Conservation (phyloP, 83 land plant species). For the Larix sibirica region DNA sequence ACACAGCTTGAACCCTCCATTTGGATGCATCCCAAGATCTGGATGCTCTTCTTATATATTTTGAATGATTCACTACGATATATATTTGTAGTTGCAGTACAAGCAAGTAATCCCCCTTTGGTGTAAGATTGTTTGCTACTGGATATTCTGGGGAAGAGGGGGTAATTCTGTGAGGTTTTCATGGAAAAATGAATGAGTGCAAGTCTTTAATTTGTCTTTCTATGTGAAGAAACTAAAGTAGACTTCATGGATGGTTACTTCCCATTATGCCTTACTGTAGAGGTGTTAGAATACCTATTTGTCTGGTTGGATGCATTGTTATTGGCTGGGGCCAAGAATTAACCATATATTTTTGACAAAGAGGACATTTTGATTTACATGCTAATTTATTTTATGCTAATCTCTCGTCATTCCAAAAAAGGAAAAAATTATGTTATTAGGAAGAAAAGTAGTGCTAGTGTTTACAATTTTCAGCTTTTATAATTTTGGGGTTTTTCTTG, state of each 20-base stretch:
- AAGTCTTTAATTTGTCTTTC: too few species aligned
- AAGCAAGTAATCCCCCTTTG: slow-evolving; percentile 23
- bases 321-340: neutral
- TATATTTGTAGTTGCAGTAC: slow-evolving; percentile 52
- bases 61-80: slow-evolving; percentile 40
- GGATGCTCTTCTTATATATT: slow-evolving; percentile 28
- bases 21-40: slow-evolving; percentile 49
- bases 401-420: neutral
- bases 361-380: neutral
- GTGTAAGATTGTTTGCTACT: slow-evolving; percentile 38
- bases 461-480: neutral
- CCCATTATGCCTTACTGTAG: too few species aligned
- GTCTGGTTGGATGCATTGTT: neutral
- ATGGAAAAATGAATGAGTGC: too few species aligned
- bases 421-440: neutral
- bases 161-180: too few species aligned
- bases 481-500: neutral
- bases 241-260: too few species aligned
- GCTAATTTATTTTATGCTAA: neutral
- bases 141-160: too few species aligned
- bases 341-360: neutral
- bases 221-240: too few species aligned
- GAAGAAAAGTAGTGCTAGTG: neutral
- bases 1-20: slow-evolving; percentile 1
- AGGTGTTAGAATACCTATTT: too few species aligned